Evolutionary conservation across 139 green algal species (phyloP), one percentile per base, ranked within the genome.

Genomic region (Chlorella sp.): DNA sequence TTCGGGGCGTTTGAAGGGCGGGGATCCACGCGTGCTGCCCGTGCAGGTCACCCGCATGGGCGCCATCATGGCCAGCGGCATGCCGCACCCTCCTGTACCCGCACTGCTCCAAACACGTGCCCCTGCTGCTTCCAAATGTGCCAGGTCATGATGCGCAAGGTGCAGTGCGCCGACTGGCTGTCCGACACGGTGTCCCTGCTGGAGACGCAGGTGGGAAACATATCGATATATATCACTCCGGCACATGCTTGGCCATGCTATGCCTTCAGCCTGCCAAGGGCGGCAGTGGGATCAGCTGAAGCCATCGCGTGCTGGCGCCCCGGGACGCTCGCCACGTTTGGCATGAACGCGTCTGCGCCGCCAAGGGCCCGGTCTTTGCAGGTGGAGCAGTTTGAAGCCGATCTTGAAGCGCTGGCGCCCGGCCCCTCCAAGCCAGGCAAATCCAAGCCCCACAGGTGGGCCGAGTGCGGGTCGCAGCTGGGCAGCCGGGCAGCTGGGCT

Each of bases 381-480:
- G 81, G 51, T 89, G 34, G 84, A 89, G 84, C 48, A 87, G 62
- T 46, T 85, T 67, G 84, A 90, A 81, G 87, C 82, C 19, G 86
- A 89, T 44, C 34, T 88, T 0, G 86, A 88, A 69, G 73, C 34
- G 40, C 43, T 81, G 17, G 62, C 17, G 30, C 46, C 46, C 46
- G 51, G 51, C 51, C 30, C 51, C 8, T 58, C 5, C 26, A 76
- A 90, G 46, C 48, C 58, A 19, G 36, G 60, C 46, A 88, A 38
- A 26, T 41, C 16, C 58, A 84, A 87, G 26, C 41, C 43, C 4
- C 41, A 16, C n/a, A 56, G 56, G 72, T 86, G 41, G 60, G 80
- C 26, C 43, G 64, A 40, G 40, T 20, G 44, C 19, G 3, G 44
- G 30, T 13, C 30, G 2, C 3, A 26, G 43, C 26, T 32, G 19